phyloP scores from a whole-genome alignment of 345 rosid species.

The Murraya paniculata region DNA sequence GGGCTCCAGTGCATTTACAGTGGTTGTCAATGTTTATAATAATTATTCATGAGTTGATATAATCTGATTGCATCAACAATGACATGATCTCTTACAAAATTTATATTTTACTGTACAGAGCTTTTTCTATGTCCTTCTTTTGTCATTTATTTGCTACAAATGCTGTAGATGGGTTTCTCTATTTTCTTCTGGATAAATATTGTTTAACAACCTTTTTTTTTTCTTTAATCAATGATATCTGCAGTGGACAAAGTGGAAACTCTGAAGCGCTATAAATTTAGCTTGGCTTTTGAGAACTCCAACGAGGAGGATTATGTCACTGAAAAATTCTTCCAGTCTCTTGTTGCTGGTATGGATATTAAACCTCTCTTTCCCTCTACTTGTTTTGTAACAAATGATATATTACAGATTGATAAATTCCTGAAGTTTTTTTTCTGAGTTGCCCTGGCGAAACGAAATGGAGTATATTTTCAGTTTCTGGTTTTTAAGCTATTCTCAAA shows the following conservation, averaged over 20 bases:
- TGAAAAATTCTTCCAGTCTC: slow-evolving; percentile 91
- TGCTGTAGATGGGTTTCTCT: neutral
- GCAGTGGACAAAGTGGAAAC: slow-evolving; percentile 90
- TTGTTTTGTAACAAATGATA: neutral
- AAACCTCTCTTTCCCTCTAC: neutral
- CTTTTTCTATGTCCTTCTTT: neutral
- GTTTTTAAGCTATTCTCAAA: neutral
- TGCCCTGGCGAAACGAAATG: neutral
- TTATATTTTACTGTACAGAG: neutral
- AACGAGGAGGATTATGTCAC: slow-evolving; percentile 99
- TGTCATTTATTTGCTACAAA: neutral
- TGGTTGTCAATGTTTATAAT: neutral
- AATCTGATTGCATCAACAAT: neutral
- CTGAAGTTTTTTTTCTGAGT: neutral
- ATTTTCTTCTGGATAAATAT: neutral
- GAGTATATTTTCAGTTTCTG: neutral
- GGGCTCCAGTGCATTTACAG: slow-evolving; percentile 1
- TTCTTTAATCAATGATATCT: slow-evolving; percentile 16
- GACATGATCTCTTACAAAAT: neutral
- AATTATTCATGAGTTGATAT: neutral
- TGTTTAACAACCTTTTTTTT: neutral
- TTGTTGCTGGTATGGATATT: slow-evolving; percentile 70
- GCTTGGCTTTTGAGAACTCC: slow-evolving; percentile 96
- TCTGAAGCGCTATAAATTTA: slow-evolving; percentile 81
- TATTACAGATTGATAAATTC: neutral